Evolutionary conservation across 2,329 filamentous ascomycete genomes (phyloP), one percentile per base, ranked within the genome.

Genomic region (Diaporthe citriasiana): DNA sequence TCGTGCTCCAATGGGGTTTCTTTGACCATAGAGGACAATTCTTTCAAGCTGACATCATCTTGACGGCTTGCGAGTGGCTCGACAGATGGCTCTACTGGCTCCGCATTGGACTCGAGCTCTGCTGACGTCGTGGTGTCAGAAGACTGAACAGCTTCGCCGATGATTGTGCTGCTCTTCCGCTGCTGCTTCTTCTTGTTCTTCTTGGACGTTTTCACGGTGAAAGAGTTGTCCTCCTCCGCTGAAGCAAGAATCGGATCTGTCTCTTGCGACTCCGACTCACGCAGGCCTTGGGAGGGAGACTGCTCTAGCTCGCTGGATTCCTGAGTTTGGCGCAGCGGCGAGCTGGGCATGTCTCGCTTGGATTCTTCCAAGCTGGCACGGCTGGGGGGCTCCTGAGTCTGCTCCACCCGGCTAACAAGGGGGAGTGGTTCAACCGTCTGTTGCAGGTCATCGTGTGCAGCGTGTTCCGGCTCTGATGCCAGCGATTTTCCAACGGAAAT

Each of bases 161-260:
- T 27, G 9, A 50, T 60, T 27, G 38, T 30, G 35, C 66, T 69
- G 45, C 66, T 70, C 55, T 77, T 77, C 33, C 74, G 72, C 71
- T 80, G 72, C 71, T 80, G 75, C 71, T 80, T 75, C 73, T 82
- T 80, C 56, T 79, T 79, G 73, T 79, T 78, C 79, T 82, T 83
- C 78, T 82, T 83, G 72, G 80, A 78, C 72, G 84, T 84, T 10
- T 66, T 65, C 6, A 71, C 45, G 6, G 76, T 59, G 45, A 76
- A 59, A 33, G 76, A 65, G 33, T 71, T 38, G n/a, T 70, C 73
- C 6, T 79, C 77, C 42, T 79, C 77, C 35, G 76, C 42, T 13
- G 66, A 19, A 47, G 73, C 76, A 33, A 74, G 38, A 40, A 70
- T 53, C 15, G 77, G 73, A 0, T 56, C 71, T 45, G 76, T 76